Evolutionary conservation across 1,284 basidiomycete genomes (phyloP).

Genomic region (Hortiboletus rubellus): DNA sequence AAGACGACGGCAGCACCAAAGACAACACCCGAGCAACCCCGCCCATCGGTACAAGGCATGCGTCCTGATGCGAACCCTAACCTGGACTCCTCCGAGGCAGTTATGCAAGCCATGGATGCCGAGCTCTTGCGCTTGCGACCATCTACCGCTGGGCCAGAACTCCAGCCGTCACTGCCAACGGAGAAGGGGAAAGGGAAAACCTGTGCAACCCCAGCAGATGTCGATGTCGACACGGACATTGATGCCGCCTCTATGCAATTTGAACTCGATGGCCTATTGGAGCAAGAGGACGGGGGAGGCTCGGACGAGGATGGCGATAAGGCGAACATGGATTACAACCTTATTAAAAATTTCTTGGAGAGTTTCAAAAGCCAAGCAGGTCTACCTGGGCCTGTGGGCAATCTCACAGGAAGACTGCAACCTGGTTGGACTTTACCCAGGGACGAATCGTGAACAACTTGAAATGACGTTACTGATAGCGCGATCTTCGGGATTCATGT

Average conservation of each 20-base stretch:
- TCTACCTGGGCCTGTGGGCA: constrained; percentile 85
- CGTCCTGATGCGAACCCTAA: constrained; percentile 57
- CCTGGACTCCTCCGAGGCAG: constrained; percentile 89
- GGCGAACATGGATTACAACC: constrained; percentile 72
- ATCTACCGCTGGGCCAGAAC: constrained; percentile 21
- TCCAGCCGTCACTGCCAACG: constrained; percentile 12
- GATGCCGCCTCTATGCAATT: constrained; percentile 85
- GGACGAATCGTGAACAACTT: constrained; percentile 45
- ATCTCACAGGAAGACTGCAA: constrained; percentile 79
- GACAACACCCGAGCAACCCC: constrained; percentile 7
- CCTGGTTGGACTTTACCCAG: constrained; percentile 70
- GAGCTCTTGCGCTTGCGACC: constrained; percentile 59
- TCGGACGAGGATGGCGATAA: constrained; percentile 52
- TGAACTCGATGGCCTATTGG: constrained; percentile 71
- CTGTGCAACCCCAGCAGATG: constrained; percentile 19
- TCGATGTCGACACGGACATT: constrained; percentile 60
- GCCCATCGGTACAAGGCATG: constrained; percentile 33
- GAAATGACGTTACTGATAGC: neutral
- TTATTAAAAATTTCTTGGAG: constrained; percentile 95
- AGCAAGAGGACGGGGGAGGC: constrained; percentile 49
- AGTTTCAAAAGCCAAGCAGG: constrained; percentile 91
- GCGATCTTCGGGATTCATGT: neutral
- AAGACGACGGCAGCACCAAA: constrained; percentile 4
- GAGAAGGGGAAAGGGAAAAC: constrained; percentile 36
- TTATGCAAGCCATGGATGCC: constrained; percentile 93